Conservation (phyloP, 805 yeast species). For the Komagataella populi region DNA sequence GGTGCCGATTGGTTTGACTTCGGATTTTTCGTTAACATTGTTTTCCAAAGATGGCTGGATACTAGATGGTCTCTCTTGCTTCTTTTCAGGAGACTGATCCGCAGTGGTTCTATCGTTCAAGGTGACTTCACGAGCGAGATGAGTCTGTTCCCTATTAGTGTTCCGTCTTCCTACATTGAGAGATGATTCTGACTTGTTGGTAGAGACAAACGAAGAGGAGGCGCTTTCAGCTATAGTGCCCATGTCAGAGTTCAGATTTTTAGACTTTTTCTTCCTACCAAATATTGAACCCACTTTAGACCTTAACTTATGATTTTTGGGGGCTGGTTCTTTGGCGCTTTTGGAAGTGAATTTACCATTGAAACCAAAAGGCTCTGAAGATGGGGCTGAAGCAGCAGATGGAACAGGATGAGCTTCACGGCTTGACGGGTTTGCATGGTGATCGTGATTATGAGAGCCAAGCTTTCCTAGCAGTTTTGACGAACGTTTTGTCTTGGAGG, state of each 20-base stretch:
- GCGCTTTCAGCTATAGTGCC: constrained; percentile 19
- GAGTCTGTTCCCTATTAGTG: neutral
- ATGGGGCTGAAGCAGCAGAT: constrained; percentile 2
- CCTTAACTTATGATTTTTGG: constrained; percentile 29
- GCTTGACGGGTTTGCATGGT: neutral
- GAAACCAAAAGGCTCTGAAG: constrained; percentile 3
- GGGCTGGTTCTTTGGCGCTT: constrained; percentile 11
- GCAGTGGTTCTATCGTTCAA: neutral
- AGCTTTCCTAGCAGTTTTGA: constrained; percentile 3
- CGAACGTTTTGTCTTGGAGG: neutral
- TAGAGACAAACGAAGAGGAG: constrained; percentile 13
- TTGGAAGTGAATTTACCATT: neutral
- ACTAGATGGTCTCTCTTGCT: neutral
- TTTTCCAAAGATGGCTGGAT: neutral
- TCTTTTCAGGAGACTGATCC: neutral
- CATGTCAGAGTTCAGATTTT: constrained; percentile 7
- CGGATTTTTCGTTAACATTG: neutral
- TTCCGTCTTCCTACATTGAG: neutral
- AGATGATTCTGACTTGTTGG: constrained; percentile 5
- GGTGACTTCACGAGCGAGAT: neutral
- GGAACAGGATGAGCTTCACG: constrained; percentile 1
- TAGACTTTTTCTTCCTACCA: constrained; percentile 42
- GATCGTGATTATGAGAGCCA: constrained; percentile 4
- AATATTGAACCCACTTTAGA: constrained; percentile 69
- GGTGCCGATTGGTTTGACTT: neutral